Evolutionary conservation across 78 protist species (phyloP).

Genomic region (Emiliania huxleyi): DNA sequence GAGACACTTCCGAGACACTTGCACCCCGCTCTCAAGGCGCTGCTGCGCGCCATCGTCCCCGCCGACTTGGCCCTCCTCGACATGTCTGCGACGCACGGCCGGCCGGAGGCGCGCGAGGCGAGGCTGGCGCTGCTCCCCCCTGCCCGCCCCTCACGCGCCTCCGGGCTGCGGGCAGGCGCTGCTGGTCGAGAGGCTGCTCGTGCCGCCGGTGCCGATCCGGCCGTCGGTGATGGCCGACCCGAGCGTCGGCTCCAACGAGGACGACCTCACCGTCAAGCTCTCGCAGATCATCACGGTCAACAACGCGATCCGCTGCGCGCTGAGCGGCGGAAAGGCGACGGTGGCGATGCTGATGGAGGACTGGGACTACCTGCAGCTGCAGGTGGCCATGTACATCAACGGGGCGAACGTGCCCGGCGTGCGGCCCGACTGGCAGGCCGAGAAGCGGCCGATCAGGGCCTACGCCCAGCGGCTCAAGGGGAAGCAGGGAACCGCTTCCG

Average conservation of each 20-base stretch:
- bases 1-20: too few relatives aligned
- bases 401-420: constrained; percentile 15
- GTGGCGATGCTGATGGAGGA: not conserved
- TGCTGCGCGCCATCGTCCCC: constrained; percentile 75
- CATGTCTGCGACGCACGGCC: constrained; percentile 73
- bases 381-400: constrained; percentile 28
- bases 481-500: constrained; percentile 89
- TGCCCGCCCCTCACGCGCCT: not conserved
- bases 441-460: constrained; percentile 82
- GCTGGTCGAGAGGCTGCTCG: constrained; percentile 70
- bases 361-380: constrained; percentile 51
- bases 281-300: constrained; percentile 70
- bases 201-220: constrained; percentile 95
- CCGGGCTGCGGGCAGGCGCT: constrained; percentile 14
- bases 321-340: constrained; percentile 16
- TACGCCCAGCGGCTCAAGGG: constrained; percentile 97
- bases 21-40: too few relatives aligned
- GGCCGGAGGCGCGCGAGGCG: constrained; percentile 88
- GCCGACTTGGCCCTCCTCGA: constrained; percentile 60
- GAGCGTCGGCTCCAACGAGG: constrained; percentile 81
- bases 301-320: constrained; percentile 46
- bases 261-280: constrained; percentile 91
- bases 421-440: constrained; percentile 41
- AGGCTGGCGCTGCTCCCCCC: too few relatives aligned
- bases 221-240: constrained; percentile 89